A percentile compares a stretch with the other conserved stretches of the same genome.
phyloP scores from a whole-genome alignment of 2,329 filamentous ascomycete species.

The Colletotrichum tofieldiae region DNA sequence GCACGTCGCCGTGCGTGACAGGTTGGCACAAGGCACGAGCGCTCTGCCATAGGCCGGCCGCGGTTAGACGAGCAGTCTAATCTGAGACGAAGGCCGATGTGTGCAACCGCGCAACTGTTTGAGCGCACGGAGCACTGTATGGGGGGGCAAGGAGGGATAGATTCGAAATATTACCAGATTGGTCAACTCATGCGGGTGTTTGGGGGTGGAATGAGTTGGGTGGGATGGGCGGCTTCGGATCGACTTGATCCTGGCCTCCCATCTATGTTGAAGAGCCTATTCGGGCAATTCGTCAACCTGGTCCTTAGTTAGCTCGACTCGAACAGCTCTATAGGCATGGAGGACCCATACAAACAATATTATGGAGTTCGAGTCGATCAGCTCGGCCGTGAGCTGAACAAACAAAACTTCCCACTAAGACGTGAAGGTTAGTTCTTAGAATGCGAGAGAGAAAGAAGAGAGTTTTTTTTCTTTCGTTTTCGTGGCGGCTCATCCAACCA shows the following conservation, averaged over 20 bases:
- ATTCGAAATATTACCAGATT: constrained; percentile 35
- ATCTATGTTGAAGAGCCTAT: constrained; percentile 15
- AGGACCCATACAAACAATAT: constrained; percentile 22
- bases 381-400: constrained; percentile 8
- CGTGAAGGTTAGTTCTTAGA: background rate
- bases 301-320: constrained; percentile 6
- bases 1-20: constrained; percentile 34
- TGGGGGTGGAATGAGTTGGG: background rate
- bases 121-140: constrained; percentile 41
- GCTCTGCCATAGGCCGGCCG: constrained; percentile 39
- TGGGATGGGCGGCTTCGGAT: constrained; percentile 27
- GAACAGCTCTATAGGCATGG: constrained; percentile 3
- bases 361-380: constrained; percentile 34
- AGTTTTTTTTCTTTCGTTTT: background rate
- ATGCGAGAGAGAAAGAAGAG: constrained; percentile 8
- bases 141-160: constrained; percentile 22
- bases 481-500: background rate
- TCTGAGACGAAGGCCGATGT: constrained; percentile 42
- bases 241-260: constrained; percentile 36
- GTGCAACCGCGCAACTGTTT: constrained; percentile 42
- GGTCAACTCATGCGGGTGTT: constrained; percentile 38
- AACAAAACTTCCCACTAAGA: background rate
- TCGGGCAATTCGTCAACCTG: constrained; percentile 21
- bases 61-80: constrained; percentile 40
- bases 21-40: constrained; percentile 37